Evolutionary conservation across 2,329 filamentous ascomycete species (phyloP), one percentile per base, ranked within the genome.

Genomic region (Colletotrichum acutatum): DNA sequence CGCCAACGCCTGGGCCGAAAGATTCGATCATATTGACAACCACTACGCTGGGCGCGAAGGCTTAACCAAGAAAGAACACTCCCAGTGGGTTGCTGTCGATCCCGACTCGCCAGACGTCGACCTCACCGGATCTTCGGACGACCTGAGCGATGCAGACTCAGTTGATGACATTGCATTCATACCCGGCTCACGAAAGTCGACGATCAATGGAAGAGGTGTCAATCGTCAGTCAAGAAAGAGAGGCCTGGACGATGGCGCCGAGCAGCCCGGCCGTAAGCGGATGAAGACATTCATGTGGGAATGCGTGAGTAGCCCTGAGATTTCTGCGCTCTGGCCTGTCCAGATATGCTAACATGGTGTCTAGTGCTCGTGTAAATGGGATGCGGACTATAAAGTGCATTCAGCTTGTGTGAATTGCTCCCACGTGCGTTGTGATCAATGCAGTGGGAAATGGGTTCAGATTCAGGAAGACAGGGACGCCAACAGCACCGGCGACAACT

Each of bases 11-110:
- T 90, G 89, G 88, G 88, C 89, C 8, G 83, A 84, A 75, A 82
- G 88, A 12, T 89, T 85, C 76, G 83, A 95, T 76, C 95, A 98
- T 78, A 95, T 97, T 75, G 94, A 95, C 71, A 81, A 89, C 19
- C 93, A 95, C 78, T 91, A 92, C 74, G 88, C 87, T 66, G 90
- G 90, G 32, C 86, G 89, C 3, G 79, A 82, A 7, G 76, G 77
- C 0, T 59, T 79, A 5, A 3, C 46, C 1, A 83, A 83, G 74
- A 85, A 78, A 76, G 78, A 81, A 7, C 92, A 92, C 24, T 80
- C 80, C 19, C 85, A 91, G 11, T 94, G 92, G 92, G 80, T 81
- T 71, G 78, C 82, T 24, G 75, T 84, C 14, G 83, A 85, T 34
- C 68, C 77, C 7, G 76, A 77, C 4, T 56, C 74, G 6, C 66